Conservation (phyloP, 495 filamentous ascomycete genomes). For the Penicillium roqueforti region DNA sequence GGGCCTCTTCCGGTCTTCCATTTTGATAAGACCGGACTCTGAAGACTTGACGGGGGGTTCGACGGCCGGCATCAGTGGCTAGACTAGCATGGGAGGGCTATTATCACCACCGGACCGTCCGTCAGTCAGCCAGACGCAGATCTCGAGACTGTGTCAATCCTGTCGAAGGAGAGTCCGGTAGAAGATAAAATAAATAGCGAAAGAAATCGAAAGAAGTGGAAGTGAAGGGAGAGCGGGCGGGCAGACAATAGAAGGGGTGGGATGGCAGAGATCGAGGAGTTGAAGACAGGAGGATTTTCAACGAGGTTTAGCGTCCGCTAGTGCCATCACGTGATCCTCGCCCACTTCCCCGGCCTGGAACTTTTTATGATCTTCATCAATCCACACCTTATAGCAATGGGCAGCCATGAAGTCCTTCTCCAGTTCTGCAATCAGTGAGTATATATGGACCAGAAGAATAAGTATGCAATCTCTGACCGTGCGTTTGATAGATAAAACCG, state of each 20-base stretch:
- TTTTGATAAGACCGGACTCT: conserved; percentile 73
- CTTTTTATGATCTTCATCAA: conserved; percentile 15
- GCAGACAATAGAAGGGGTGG: conserved; percentile 20
- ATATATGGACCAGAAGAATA: background rate
- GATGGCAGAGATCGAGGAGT: conserved; percentile 25
- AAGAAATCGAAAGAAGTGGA: conserved; percentile 7
- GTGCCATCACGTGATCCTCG: conserved; percentile 33
- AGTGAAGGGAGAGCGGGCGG: conserved; percentile 1
- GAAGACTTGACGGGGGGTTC: conserved; percentile 67
- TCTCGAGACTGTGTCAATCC: conserved; percentile 29
- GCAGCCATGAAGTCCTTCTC: conserved; percentile 50
- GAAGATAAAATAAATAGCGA: background rate
- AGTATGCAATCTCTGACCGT: conserved; percentile 4
- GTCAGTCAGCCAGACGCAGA: conserved; percentile 33
- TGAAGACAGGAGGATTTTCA: conserved; percentile 41
- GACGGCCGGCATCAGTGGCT: conserved; percentile 75
- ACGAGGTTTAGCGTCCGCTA: conserved; percentile 30
- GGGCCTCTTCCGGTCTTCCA: conserved; percentile 96
- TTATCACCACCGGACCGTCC: conserved; percentile 41
- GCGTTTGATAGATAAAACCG: conserved; percentile 45
- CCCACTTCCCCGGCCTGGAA: conserved; percentile 16
- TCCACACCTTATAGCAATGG: conserved; percentile 20
- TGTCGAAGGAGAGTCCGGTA: conserved; percentile 12
- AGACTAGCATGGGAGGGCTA: conserved; percentile 36
- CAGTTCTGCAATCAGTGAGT: conserved; percentile 56